Evolutionary conservation across 768 basidiomycete species (phyloP), one percentile per base, ranked within the genome.

Genomic region (Collybia mongolica): DNA sequence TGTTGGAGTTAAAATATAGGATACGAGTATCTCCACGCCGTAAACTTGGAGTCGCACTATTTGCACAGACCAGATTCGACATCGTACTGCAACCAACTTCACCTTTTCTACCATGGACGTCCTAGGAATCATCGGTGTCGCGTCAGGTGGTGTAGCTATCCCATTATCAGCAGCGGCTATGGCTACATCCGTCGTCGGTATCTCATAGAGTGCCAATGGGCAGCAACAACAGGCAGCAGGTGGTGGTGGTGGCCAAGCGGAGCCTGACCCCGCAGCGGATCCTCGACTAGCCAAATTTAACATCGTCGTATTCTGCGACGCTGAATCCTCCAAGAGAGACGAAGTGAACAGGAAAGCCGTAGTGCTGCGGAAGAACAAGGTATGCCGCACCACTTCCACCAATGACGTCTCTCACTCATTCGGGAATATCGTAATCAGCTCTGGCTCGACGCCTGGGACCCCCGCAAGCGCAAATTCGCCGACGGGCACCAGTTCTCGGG

Each of bases 401-500:
- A 28, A 28, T 5, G 9, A 28, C 26, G 22, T 15, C 7, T 39
- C 9, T 29, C 6, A 3, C 3, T 19, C 24, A 29, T n/a, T 14
- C 22, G n/a, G n/a, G n/a, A n/a, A n/a, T n/a, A n/a, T 38, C 8
- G 42, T 14, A 17, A 26, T 23, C 44, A 67, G 66, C 54, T 68
- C 1, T 68, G 60, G 44, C 63, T 66, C 17, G 66, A 68, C 50
- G 63, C 59, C 5, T 48, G 56, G 14, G 61, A 66, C 44, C 56
- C 59, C 2, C 43, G 49, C 8, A 57, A 60, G 14, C 62, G 63
- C 0, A 57, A 54, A 1, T 64, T 64, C 51, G 28, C 23, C 5
- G 63, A 65, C 41, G 66, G 61, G 0, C 66, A 66, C 42, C 59
- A 65, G 0, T 68, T 66, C 52, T 60, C 66, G 0, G 66, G 66